Evolutionary conservation across 805 yeast genomes (phyloP), one percentile per base, ranked within the genome.

Genomic region (Metschnikowia borealis): DNA sequence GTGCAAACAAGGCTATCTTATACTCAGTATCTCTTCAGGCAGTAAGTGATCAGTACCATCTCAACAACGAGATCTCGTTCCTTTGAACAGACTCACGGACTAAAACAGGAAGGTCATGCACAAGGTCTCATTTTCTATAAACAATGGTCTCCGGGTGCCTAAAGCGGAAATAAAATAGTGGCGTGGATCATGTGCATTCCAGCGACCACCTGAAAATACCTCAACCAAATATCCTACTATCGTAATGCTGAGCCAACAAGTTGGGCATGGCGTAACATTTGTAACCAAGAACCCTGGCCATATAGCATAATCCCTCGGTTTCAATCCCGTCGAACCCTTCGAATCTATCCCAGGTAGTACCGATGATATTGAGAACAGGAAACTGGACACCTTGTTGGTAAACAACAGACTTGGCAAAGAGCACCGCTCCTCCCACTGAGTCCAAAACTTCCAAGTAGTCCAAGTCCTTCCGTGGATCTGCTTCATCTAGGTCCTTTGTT

Each of bases 311-410:
- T 1, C 83, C 82, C 60, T 78, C 82, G 3, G 82, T 77, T 57
- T 78, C 82, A 34, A 78, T 75, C 3, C 82, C 82, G 59, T 78
- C 82, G 50, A 69, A 78, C 1, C 82, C 82, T 58, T 77, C 82
- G 1, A 53, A 47, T 47, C 78, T 56, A 1, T 62, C 66, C 81
- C 81, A 78, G 2, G 75, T 65, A 0, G 78, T 71, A 0, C 82
- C 82, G 11, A 78, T 66, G 0, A 70, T 60, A 50, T 75, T 75
- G 44, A 65, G 67, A 0, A 80, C 70, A 3, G 82, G 79, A 58
- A 77, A 77, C 23, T 68, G 62, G 3, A 70, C 65, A 23, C 82
- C 82, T 50, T 74, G 79, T 51, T 71, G 70, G 58, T 69, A 74
- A 2, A 78, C 60, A 8, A 68, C 61, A 8, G 77, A 66, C 51